Evolutionary conservation across 1,284 basidiomycete genomes (phyloP), one percentile per base, ranked within the genome.

Genomic region (Wallemia hederae): DNA sequence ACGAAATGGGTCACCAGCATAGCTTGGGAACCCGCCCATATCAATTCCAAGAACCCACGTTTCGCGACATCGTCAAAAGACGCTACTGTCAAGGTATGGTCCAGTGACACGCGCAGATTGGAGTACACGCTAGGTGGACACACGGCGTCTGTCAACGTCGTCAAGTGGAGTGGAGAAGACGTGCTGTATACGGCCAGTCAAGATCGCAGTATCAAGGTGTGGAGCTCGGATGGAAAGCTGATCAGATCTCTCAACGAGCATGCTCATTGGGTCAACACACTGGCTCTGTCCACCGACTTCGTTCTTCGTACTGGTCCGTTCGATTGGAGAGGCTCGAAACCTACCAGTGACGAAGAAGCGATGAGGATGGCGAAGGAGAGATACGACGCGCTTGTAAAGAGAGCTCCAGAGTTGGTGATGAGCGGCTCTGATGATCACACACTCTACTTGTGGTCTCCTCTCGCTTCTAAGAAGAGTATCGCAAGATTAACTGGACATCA

Each of bases 241-340:
- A 74, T 76, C 33, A 71, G 77, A 33, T 82, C 81, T 0, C 74
- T 98, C 27, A 88, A 84, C 70, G 90, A 96, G 64, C 94, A 98
- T 67, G 91, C 91, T 0, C 94, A 98, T 69, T 97, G 91, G 92
- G 92, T 98, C 24, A 98, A 91, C 57, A 97, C 91, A 0, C 79
- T 98, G 58, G 83, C 92, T 1, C 77, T 98, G 61, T 92, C 89
- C 67, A 94, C 91, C 17, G 92, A 98, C 70, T 96, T 91, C 69
- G 80, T 92, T 17, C 76, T 96, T 9, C 81, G 91, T 1, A 97
- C 92, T 0, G 92, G 94, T 0, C 89, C 92, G 0, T 98, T 85
- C 66, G 91, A 96, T 69, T 85, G 94, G 65, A 83, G 78, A 0
- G 78, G 77, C 60, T 87, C 85, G 71, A 75, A 75, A 63, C 82